phyloP scores from a whole-genome alignment of 2,329 filamentous ascomycete genomes.

The Plenodomus biglobosus region DNA sequence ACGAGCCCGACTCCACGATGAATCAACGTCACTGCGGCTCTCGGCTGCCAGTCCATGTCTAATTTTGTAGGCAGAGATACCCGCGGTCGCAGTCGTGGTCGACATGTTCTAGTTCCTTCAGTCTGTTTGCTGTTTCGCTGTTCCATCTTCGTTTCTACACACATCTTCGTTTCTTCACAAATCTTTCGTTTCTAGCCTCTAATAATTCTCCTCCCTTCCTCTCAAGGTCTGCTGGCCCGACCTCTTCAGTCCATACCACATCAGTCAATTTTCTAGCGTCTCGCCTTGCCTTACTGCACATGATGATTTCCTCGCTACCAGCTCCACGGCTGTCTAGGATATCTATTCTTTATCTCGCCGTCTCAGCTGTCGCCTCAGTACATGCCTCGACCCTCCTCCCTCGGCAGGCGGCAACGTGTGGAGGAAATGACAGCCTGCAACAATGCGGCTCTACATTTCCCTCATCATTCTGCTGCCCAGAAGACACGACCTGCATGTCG shows the following conservation, averaged over 20 bases:
- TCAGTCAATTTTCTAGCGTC: background rate
- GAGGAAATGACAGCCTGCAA: constrained; percentile 50
- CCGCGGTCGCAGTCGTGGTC: constrained; percentile 3
- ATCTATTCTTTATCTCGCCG: constrained; percentile 35
- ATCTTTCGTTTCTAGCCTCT: constrained; percentile 5
- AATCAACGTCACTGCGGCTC: constrained; percentile 15
- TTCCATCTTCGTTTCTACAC: constrained; percentile 1
- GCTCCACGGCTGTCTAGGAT: constrained; percentile 37
- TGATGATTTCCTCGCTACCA: constrained; percentile 34
- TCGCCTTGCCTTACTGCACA: constrained; percentile 1
- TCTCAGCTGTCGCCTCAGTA: constrained; percentile 25
- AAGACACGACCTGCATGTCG: constrained; percentile 57
- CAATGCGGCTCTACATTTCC: constrained; percentile 61
- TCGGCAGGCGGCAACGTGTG: constrained; percentile 51
- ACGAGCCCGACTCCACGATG: constrained; percentile 8
- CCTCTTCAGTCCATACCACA: constrained; percentile 5
- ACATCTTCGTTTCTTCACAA: constrained; percentile 1
- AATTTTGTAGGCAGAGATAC: constrained; percentile 23
- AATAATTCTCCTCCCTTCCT: constrained; percentile 5
- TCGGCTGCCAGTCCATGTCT: constrained; percentile 9
- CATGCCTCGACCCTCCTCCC: constrained; percentile 34
- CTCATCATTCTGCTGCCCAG: constrained; percentile 66
- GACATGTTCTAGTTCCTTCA: constrained; percentile 8
- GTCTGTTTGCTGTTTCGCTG: constrained; percentile 2
- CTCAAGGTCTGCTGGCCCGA: constrained; percentile 14